Base-by-base conservation (phyloP, 75 land plant species). In the Sequoiadendron giganteum region DNA sequence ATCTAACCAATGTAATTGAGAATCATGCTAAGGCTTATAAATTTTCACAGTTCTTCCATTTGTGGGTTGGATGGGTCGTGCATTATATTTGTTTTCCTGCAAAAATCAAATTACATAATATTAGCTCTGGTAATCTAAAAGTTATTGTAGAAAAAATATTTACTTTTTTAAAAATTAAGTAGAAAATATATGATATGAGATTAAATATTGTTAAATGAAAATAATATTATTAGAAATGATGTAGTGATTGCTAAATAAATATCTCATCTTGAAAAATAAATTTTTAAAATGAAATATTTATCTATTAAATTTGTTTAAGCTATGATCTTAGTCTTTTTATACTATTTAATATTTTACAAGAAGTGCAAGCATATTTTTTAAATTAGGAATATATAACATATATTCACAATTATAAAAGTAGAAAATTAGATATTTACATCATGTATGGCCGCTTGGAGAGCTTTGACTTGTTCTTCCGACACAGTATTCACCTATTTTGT, bases 61-160 rank as follows among this genome's bases (percentile, higher is more conserved):
- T 18, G 32, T 28, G 14, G 52, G 15, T 49, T 88, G 89, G 21
- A 43, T 85, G n/a, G 89, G 89, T 58, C 86, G 42, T 28, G 89
- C 77, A 85, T 88, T 88, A 58, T 16, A 43, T 42, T 88, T 81
- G 48, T 21, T 10, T 9, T 68, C 19, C 87, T 88, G 81, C 13
- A 85, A 85, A 88, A 88, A 79, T 7, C 13, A 75, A 2, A 30
- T 2, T 0, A 75, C 1, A 10, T 25, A 72, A 72, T 7, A 30
- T 6, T 72, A 72, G 10, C 2, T 72, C 0, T 58, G 19, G 3
- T 19, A 58, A 18, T 58, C 25, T 19, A 2, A 21, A 19, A 14
- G 6, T 14, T 58, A 58, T 3, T 58, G 1, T 58, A 58, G 55
- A 52, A 58, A 4, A 19, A 58, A 1, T 4, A 58, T 2, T 18